Base-by-base conservation (phyloP, 1,139 yeast genomes). In the Saccharomyces hybrid region DNA sequence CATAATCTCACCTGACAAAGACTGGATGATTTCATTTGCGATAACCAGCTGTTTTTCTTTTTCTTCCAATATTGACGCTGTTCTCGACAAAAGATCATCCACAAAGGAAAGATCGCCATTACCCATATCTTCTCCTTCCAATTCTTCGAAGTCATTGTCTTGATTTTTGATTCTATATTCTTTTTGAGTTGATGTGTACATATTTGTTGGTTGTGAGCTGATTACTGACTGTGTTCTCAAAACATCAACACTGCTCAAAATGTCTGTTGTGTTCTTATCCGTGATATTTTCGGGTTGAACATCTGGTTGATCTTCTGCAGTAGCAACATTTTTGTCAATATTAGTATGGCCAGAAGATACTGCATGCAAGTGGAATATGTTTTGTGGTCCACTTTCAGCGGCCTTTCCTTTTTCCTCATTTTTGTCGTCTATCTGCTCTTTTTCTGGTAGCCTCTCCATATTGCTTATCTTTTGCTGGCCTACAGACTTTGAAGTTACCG, bases 1-100 rank as follows among this genome's bases (percentile, higher is more conserved):
- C 56, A 63, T 58, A 20, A 62, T 50, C 27, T 60, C 63, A 27
- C 50, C 51, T 2, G 63, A 51, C 56, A 63, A 51, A 9, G 54
- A 47, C 11, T 47, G 38, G 14, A 56, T 56, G 31, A 59, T 34
- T 13, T 49, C 49, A 20, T 47, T 50, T 11, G 60, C 56, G 2
- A 53, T 41, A n/a, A 44, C 48, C 13, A 58, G 48, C 26, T 57
- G 55, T 14, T 50, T 34, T 11, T 56, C 57, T 48, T 55, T 56
- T 14, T 49, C 27, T 8, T 57, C 59, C 23, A 55, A n/a, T 9
- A 54, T 34, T 4, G 57, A 54, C 9, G 60, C 56, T 16, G 16
- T 54, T 48, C 14, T 56, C 49, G 32, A 61, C 14, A 4, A 57
- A 26, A 2, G 42, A 20, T n/a, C 4, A 38, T 38, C n/a, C 3